Percentiles rank a stretch among this genome's conserved stretches.
Evolutionary conservation across 148 eudicot genomes (phyloP).

Genomic region (Chenopodium suecicum): DNA sequence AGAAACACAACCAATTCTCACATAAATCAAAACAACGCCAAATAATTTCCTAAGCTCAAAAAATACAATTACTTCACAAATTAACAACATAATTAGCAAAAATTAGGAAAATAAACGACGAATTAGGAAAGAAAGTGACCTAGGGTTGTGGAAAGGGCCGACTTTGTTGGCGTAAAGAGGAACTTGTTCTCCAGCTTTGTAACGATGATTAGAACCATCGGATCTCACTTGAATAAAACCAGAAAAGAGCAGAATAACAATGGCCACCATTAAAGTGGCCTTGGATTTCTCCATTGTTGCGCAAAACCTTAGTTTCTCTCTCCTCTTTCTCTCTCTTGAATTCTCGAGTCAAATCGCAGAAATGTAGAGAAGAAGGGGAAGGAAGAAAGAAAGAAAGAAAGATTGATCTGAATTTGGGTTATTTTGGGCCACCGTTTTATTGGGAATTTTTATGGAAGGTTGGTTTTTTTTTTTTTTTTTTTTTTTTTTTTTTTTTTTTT

Average conservation of each 20-base stretch:
- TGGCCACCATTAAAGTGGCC: slow-evolving; percentile 25
- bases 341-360: not conserved
- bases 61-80: not conserved
- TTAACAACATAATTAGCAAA: not conserved
- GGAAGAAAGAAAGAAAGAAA: not conserved
- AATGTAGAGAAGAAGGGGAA: not conserved
- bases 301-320: not conserved
- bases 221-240: slow-evolving; percentile 33
- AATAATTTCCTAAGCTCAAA: not conserved
- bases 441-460: not conserved
- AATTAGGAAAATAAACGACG: not conserved
- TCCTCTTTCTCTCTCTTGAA: not conserved
- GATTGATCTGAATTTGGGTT: slow-evolving; percentile 6
- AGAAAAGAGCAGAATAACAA: not conserved
- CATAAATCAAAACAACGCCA: not conserved
- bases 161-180: slow-evolving; percentile 78
- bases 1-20: not conserved
- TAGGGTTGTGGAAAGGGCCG: slow-evolving; percentile 80
- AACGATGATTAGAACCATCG: slow-evolving; percentile 65
- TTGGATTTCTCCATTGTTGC: slow-evolving; percentile 20
- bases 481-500: not conserved
- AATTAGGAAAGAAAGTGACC: slow-evolving; percentile 28
- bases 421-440: not conserved
- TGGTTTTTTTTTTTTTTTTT: not conserved
- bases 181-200: slow-evolving; percentile 57